A percentile compares a stretch with the other conserved stretches of the same genome.
phyloP scores from a whole-genome alignment of 2,329 filamentous ascomycete species.

The Aspergillus fischeri region DNA sequence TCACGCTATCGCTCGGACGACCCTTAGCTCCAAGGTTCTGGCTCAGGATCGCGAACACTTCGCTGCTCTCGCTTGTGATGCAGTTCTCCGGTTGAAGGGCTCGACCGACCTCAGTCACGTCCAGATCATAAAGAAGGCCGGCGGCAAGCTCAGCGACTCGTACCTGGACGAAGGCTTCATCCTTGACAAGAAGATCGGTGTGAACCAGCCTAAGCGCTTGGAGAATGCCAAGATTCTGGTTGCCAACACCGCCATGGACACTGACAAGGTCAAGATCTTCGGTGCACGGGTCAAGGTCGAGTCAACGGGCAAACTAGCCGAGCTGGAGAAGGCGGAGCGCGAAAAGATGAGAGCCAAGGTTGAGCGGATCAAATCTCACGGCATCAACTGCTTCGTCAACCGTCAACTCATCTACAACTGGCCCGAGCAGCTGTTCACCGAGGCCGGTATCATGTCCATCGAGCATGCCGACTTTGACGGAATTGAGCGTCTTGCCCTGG shows the following conservation, averaged over 20 bases:
- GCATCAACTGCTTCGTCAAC: constrained; percentile 99
- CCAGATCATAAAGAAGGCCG: constrained; percentile 99
- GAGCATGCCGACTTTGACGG: constrained; percentile 99
- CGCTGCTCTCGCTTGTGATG: constrained; percentile 81
- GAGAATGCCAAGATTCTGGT: constrained; percentile 98
- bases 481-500: constrained; percentile 88
- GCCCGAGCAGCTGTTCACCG: constrained; percentile 97
- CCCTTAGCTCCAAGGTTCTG: constrained; percentile 94
- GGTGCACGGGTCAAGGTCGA: constrained; percentile 95
- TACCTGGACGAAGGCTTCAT: constrained; percentile 99
- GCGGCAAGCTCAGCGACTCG: constrained; percentile 94
- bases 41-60: constrained; percentile 93
- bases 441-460: constrained; percentile 96
- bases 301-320: constrained; percentile 94
- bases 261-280: constrained; percentile 99
- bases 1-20: constrained; percentile 85
- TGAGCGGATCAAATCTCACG: constrained; percentile 96
- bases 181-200: constrained; percentile 97
- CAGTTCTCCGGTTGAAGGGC: constrained; percentile 81
- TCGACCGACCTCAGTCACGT: constrained; percentile 95
- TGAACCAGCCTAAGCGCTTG: constrained; percentile 94
- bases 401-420: constrained; percentile 99
- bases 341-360: constrained; percentile 99
- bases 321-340: constrained; percentile 94
- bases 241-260: constrained; percentile 98